Evolutionary conservation across 257 asterid genomes (phyloP), one percentile per base, ranked within the genome.

Genomic region (Nicotiana undulata): DNA sequence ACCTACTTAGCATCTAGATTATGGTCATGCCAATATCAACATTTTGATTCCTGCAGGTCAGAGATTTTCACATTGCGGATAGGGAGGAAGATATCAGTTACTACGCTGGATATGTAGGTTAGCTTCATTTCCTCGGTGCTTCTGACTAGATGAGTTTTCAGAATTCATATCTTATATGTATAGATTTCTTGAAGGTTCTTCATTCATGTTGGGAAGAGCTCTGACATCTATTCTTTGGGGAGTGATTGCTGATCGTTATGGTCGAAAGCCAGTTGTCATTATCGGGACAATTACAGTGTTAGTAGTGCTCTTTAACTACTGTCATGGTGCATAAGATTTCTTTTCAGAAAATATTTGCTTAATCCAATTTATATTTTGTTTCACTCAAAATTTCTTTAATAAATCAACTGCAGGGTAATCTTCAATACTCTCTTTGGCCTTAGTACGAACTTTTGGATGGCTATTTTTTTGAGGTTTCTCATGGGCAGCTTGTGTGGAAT

Each of bases 371-470:
- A 18, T 3, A 29, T 3, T 9, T 6, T 2, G 20, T 37, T 37
- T 70, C 20, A 20, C 46, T 46, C 37, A 44, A 70, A 37, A 20
- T 61, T 65, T 44, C 76, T 77, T 59, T 56, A 18, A n/a, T 84
- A 77, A 20, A 22, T 46, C 78, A 37, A 53, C 37, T 85, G 34
- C 96, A 93, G 98, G 84, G 91, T 89, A 76, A 85, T 93, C 55
- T 92, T 92, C 92, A 93, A 92, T 84, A 84, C 96, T 40, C 92
- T 93, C 20, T 93, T 93, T 88, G 97, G 98, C 64, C 90, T 93
- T 46, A 92, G 98, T 81, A 52, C 83, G 18, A 90, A 91, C 85
- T 93, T 77, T 81, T 90, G 94, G 92, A 93, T 93, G 98, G 98
- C 98, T 59, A 44, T 93, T 81, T 18, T 81, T 3, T 92, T 86